Base-by-base conservation (phyloP, 192 early-diverging fungal species). In the Radiomyces spectabilis region DNA sequence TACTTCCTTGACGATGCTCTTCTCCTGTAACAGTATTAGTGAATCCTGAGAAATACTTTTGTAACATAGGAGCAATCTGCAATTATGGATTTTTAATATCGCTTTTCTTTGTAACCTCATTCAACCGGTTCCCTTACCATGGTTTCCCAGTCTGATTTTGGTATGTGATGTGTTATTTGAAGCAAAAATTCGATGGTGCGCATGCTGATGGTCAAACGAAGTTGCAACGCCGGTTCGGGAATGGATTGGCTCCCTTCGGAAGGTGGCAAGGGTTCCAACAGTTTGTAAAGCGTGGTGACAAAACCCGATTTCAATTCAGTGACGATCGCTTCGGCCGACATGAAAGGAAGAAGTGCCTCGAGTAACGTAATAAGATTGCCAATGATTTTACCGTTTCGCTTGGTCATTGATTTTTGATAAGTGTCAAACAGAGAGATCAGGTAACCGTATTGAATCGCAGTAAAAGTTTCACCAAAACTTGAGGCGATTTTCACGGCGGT, bases 11-110 rank as follows among this genome's bases (percentile, higher is more conserved):
- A 41, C 35, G 10, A 6, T 38, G 15, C 2, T 43, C 41, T 43
- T 65, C 46, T 56, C 55, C 4, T 48, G 59, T 8, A 49, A 74
- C 2, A 51, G 68, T 58, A 4, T 51, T 32, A 2, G 60, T 65
- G 55, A 82, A 82, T 12, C 68, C 72, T 10, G 77, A 76, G 55
- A 82, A 82, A 41, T 82, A 82, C 47, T 77, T 79, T 68, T 74
- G 73, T 3, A 82, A 43, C 13, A 73, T 71, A 4, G 80, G 75
- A 15, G 71, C 66, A 16, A 81, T 71, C 79, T 81, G 16, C 25
- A 41, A 9, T 24, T 45, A 50, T 50, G 9, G 8, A 18, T 18
- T 27, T 12, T 35, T 13, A 35, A 8, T 35, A 8, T 35, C 13
- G 5, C 13, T 35, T 35, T 35, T 35, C 13, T 35, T 48, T 16